Base-by-base conservation (phyloP, 768 basidiomycete species). In the Termitomyces sp. region DNA sequence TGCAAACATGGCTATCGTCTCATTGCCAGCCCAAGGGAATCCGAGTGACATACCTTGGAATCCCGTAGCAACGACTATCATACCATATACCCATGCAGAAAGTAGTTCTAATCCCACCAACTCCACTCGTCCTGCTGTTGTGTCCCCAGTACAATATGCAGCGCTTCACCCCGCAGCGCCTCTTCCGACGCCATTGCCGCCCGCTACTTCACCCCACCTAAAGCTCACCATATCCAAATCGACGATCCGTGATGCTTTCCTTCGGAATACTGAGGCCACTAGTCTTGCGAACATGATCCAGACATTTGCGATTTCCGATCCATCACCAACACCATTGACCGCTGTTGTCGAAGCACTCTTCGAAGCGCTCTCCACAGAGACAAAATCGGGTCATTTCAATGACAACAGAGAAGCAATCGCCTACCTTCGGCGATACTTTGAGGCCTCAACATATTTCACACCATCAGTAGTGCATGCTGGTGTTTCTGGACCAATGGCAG, bases 271-370 rank as follows among this genome's bases (percentile, higher is more conserved):
- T 53, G 84, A 86, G 63, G 60, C 80, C 0, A 69, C 77, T 1
- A 81, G 79, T 3, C 72, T 87, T 20, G 79, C 85, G 15, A 79
- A 80, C 42, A 80, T 86, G 74, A 81, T 87, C 40, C 81, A 83
- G 59, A 74, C 75, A 20, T 85, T 77, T 59, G 78, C 78, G 39
- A 68, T 78, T 20, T 74, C 79, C 4, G 78, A 84, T 60, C 81
- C 82, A 2, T 84, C 82, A 0, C 68, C 78, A 2, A 81, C 81
- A 0, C 81, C 85, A 1, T 74, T 87, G 15, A 78, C 78, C 0
- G 74, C 81, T 2, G 78, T 84, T 35, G 69, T 87, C 4, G 76
- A 79, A 38, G 79, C 83, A 9, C 75, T 87, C 4, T 87, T 86
- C 61, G 84, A 84, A 35, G 85, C 84, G 49, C 71, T 79, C 55